phyloP scores from a whole-genome alignment of 2,329 filamentous ascomycete genomes.

The Cercospora sp. region DNA sequence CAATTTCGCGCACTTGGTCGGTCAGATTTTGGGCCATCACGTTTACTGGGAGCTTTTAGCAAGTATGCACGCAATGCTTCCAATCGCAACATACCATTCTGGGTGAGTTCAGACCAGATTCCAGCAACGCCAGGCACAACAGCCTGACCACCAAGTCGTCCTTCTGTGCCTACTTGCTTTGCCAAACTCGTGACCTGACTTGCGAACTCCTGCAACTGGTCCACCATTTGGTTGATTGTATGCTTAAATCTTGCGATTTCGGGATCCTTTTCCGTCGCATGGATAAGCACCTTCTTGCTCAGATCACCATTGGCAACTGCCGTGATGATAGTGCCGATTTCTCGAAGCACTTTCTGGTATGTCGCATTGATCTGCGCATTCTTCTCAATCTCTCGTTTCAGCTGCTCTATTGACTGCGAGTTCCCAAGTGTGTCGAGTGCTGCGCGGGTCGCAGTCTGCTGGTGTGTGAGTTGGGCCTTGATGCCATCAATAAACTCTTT shows the following conservation, averaged over 20 bases:
- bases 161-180: slow-evolving; percentile 93
- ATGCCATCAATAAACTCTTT: slow-evolving; percentile 82
- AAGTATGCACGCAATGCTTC: neutral
- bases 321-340: slow-evolving; percentile 96
- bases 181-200: slow-evolving; percentile 94
- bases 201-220: slow-evolving; percentile 93
- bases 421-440: slow-evolving; percentile 80
- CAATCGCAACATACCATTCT: slow-evolving; percentile 47
- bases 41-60: slow-evolving; percentile 64
- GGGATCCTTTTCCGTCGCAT: slow-evolving; percentile 94
- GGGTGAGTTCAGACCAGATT: slow-evolving; percentile 94
- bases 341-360: slow-evolving; percentile 93
- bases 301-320: slow-evolving; percentile 93
- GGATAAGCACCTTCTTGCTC: slow-evolving; percentile 95
- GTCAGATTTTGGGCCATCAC: slow-evolving; percentile 98
- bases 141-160: slow-evolving; percentile 88
- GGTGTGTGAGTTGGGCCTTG: slow-evolving; percentile 79
- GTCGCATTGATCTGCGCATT: slow-evolving; percentile 98
- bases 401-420: slow-evolving; percentile 79
- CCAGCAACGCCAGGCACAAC: slow-evolving; percentile 92
- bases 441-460: slow-evolving; percentile 80
- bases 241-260: slow-evolving; percentile 98
- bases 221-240: slow-evolving; percentile 99
- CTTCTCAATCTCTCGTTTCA: slow-evolving; percentile 93
- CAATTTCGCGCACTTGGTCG: slow-evolving; percentile 96